Evolutionary conservation across 2,329 filamentous ascomycete genomes (phyloP).

Genomic region (Xylaria multiplex): DNA sequence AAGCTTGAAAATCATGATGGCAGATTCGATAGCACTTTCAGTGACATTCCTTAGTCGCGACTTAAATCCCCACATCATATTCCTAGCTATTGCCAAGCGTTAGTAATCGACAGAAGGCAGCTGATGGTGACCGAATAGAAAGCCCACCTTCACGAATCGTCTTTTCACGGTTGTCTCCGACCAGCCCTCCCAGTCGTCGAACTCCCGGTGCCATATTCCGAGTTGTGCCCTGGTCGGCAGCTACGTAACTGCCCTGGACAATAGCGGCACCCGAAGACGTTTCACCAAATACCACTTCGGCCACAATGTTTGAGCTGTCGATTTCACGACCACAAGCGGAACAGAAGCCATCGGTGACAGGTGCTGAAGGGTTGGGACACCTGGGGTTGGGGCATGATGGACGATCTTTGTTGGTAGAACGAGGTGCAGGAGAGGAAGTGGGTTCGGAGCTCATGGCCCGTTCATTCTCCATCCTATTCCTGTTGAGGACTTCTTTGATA

Average conservation of each 20-base stretch:
- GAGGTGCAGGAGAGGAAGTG: constrained; percentile 37
- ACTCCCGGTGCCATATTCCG: constrained; percentile 73
- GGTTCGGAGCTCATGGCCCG: constrained; percentile 41
- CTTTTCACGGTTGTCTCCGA: constrained; percentile 67
- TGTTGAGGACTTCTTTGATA: constrained; percentile 56
- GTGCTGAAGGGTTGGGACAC: constrained; percentile 67
- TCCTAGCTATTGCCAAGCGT: constrained; percentile 52
- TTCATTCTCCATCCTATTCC: constrained; percentile 44
- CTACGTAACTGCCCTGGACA: constrained; percentile 89
- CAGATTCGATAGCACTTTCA: constrained; percentile 71
- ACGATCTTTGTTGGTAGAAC: constrained; percentile 39
- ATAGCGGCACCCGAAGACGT: constrained; percentile 84
- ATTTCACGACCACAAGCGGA: constrained; percentile 85
- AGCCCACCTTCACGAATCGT: constrained; percentile 62
- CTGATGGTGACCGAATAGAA: constrained; percentile 1
- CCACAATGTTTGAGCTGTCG: constrained; percentile 87
- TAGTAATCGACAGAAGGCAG: constrained; percentile 4
- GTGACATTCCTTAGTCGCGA: constrained; percentile 66
- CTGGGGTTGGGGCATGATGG: constrained; percentile 65
- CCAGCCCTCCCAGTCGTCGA: constrained; percentile 64
- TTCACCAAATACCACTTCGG: constrained; percentile 92
- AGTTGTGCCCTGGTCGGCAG: constrained; percentile 84
- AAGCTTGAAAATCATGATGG: constrained; percentile 79
- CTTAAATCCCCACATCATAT: constrained; percentile 70
- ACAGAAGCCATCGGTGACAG: constrained; percentile 74